These are phyloP conservation scores for Beta vulgaris DNA, from an alignment of 148 eudicot species.

Conservation along the genomic window DNA sequence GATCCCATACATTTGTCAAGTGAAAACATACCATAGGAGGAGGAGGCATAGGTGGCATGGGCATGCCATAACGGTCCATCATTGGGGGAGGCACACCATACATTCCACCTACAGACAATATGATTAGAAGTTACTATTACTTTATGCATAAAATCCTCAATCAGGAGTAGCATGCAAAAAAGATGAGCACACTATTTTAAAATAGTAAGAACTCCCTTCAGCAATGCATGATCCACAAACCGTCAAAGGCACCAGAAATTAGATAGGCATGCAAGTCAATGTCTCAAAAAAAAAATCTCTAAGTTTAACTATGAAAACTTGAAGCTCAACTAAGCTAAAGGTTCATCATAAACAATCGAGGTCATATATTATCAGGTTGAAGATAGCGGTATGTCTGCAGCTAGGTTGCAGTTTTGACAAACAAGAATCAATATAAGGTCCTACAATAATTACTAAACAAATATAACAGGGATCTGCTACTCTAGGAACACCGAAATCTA, in stretches of 20 bases:
- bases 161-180: not conserved
- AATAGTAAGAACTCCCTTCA: not conserved
- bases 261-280: not conserved
- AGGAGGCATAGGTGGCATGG: conserved; percentile 60
- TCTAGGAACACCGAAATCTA: not conserved
- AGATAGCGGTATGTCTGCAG: not conserved
- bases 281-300: not conserved
- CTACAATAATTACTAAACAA: not conserved
- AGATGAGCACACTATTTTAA: not conserved
- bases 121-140: not conserved
- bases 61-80: conserved; percentile 85
- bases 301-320: too few species aligned
- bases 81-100: conserved; percentile 78
- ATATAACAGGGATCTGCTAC: not conserved
- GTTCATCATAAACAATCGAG: not conserved
- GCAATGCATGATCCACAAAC: not conserved
- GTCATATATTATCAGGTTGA: not conserved
- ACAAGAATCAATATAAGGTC: not conserved
- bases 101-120: conserved; percentile 62
- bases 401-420: not conserved
- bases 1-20: not conserved
- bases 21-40: conserved; percentile 60
- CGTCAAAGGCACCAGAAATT: not conserved
- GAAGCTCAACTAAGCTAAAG: not conserved
- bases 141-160: not conserved